Base-by-base conservation (phyloP, 441 rosid species). In the Croton laevigatus region DNA sequence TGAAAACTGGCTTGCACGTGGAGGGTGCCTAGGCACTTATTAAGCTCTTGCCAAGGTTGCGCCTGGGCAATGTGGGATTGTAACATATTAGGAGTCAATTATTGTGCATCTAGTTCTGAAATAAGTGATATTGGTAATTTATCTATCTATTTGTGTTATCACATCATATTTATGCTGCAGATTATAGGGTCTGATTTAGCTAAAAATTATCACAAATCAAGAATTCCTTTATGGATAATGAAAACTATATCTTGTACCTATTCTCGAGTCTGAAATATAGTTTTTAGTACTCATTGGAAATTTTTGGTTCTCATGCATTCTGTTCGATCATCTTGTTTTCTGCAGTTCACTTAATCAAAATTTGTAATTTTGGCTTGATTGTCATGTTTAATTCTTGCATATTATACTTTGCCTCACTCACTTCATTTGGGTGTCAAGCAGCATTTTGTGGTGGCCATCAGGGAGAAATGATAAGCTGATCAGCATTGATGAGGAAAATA, bases 391-490 rank as follows among this genome's bases (percentile, higher is more conserved):
- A 45, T 1, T 59, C 16, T 66, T 68, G 38, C 53, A 7, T 52
- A 14, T 14, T 52, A 75, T 71, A 27, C 8, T 62, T 67, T 40
- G 27, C 37, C 72, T 73, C 40, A 59, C 65, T 72, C 17, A 7
- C 3, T 76, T 49, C 53, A 59, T 74, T 27, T 62, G 22, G 74
- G 38, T 70, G 5, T 67, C 44, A 60, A 62, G 73, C 80, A 92
- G 94, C 69, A 73, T 92, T 79, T 87, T 94, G 72, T 92, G 96
- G 97, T 92, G 93, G 93, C 91, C 97, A 11, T 86, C 98, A 75
- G 97, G 90, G 78, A 87, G 89, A 76, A 90, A 84, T 69, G 97
- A 92, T 73, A 92, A 92, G 84, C 80, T 94, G 59, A 74, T 94
- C 68, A 90, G 91, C 86, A 88, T 92, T 78, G 98, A 89, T 51